Conservation (phyloP, 164 flowering plant genomes). For the Annona squamosa region DNA sequence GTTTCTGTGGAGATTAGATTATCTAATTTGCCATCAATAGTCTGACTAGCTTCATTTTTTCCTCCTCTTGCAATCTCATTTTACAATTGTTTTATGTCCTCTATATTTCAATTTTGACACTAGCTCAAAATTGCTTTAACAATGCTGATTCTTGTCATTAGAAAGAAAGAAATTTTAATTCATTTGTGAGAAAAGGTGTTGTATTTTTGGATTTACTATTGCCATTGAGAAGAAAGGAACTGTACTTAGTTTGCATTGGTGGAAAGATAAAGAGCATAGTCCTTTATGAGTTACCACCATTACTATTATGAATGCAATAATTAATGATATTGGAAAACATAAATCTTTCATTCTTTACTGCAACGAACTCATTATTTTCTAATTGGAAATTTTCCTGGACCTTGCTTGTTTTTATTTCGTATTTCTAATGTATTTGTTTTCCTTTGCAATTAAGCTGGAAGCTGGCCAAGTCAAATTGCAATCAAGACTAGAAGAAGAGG, state of each 20-base stretch:
- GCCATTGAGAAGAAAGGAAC: no score
- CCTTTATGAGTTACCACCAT: neutral
- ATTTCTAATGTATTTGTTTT: neutral
- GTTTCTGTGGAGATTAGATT: no score
- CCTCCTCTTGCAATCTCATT: neutral
- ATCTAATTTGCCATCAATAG: neutral
- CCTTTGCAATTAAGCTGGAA: slow-evolving; percentile 47
- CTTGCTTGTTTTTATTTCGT: neutral
- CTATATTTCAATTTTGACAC: neutral
- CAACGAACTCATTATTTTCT: no score
- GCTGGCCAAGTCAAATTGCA: slow-evolving; percentile 80
- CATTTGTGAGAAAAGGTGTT: no score
- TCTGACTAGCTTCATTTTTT: neutral
- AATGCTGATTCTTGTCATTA: no score
- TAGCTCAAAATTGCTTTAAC: neutral
- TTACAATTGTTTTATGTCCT: neutral
- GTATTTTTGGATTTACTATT: no score
- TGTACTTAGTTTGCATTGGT: no score
- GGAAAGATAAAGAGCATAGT: no score
- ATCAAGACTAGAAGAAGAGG: slow-evolving; percentile 89
- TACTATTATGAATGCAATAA: neutral
- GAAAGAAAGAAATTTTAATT: no score
- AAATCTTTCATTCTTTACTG: no score
- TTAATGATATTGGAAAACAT: neutral
- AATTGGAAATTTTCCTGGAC: neutral